phyloP scores from a whole-genome alignment of 2,329 filamentous ascomycete genomes.

The Proliferodiscus dingleyae region DNA sequence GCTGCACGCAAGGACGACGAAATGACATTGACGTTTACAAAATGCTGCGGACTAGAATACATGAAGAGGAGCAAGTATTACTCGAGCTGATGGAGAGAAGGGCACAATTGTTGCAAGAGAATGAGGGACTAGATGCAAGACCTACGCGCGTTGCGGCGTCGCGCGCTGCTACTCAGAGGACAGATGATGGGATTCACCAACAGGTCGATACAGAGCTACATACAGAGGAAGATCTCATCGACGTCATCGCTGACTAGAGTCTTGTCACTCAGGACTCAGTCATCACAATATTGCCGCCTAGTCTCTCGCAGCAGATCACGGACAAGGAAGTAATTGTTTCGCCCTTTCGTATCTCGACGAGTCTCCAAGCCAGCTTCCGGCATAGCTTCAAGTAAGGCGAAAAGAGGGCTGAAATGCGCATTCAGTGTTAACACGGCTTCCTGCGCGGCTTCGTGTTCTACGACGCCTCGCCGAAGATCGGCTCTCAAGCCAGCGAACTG shows the following conservation, averaged over 20 bases:
- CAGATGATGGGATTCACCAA: not conserved
- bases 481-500: too few species aligned
- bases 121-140: slow-evolving; percentile 7
- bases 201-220: not conserved
- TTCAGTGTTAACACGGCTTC: too few species aligned
- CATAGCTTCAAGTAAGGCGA: too few species aligned
- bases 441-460: too few species aligned
- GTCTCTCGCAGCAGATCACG: too few species aligned
- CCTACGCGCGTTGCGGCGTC: slow-evolving; percentile 1
- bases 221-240: slow-evolving; percentile 11
- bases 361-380: too few species aligned
- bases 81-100: slow-evolving; percentile 8
- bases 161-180: slow-evolving; percentile 1
- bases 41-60: slow-evolving; percentile 1
- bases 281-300: too few species aligned
- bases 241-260: slow-evolving; percentile 1
- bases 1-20: slow-evolving; percentile 6
- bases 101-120: slow-evolving; percentile 6
- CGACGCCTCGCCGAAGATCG: too few species aligned
- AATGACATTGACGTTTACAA: not conserved
- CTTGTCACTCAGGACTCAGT: too few species aligned
- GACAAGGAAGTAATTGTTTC: too few species aligned
- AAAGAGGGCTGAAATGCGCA: too few species aligned
- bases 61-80: slow-evolving; percentile 10
- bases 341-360: too few species aligned